A percentile compares a stretch with the other conserved stretches of the same genome.
Conservation (phyloP, 2,329 filamentous ascomycete genomes). For the Calonectria montana region DNA sequence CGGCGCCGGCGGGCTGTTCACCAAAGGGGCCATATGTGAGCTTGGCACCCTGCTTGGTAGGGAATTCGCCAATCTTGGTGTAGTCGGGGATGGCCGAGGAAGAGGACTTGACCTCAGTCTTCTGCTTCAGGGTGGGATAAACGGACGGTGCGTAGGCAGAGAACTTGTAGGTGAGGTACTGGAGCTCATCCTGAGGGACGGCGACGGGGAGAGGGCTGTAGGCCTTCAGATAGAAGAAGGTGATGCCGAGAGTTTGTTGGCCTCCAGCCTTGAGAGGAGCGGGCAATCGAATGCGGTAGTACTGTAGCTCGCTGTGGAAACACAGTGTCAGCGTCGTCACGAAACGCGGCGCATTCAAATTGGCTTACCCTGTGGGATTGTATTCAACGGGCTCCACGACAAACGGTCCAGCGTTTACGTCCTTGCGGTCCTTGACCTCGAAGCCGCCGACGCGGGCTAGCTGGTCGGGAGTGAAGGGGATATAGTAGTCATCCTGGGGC, state of each 20-base stretch:
- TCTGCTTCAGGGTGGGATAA: slow-evolving; percentile 91
- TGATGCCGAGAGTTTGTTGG: slow-evolving; percentile 89
- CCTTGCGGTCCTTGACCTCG: slow-evolving; percentile 94
- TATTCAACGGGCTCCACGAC: slow-evolving; percentile 75
- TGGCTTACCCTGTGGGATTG: slow-evolving; percentile 66
- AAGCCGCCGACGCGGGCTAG: slow-evolving; percentile 84
- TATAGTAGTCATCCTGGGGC: slow-evolving; percentile 89
- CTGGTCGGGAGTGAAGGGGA: slow-evolving; percentile 84
- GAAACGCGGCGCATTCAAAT: not conserved
- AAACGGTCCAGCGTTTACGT: slow-evolving; percentile 75
- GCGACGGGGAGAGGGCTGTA: slow-evolving; percentile 82
- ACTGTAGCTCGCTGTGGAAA: slow-evolving; percentile 74
- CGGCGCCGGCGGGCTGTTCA: slow-evolving; percentile 81
- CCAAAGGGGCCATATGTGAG: slow-evolving; percentile 92
- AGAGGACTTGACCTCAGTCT: slow-evolving; percentile 94
- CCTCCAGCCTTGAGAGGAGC: slow-evolving; percentile 78
- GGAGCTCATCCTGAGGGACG: slow-evolving; percentile 86
- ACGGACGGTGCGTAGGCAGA: slow-evolving; percentile 86
- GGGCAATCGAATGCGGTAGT: slow-evolving; percentile 85
- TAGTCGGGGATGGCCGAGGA: slow-evolving; percentile 85
- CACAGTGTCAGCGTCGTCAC: slow-evolving; percentile 27
- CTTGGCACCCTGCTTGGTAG: slow-evolving; percentile 85
- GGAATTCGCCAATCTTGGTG: slow-evolving; percentile 78
- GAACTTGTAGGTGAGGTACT: slow-evolving; percentile 88
- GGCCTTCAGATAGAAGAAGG: slow-evolving; percentile 83